Conservation (phyloP, 371 early-diverging fungal species). For the Conidiobolus incongruus region DNA sequence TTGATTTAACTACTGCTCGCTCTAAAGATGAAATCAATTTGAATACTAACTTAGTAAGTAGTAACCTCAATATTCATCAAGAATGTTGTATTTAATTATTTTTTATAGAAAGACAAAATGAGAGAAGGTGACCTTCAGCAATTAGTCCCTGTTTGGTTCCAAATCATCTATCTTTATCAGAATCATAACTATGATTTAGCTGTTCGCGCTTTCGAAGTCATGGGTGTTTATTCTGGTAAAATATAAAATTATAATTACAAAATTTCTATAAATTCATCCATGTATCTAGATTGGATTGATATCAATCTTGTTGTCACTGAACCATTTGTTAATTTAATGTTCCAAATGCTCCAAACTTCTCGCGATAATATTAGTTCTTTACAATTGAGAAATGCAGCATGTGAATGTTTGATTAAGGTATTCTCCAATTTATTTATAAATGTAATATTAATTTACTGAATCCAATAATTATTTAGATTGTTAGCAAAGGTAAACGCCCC, state of each 20-base stretch:
- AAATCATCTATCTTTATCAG: conserved; percentile 28
- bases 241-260: not conserved
- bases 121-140: conserved; percentile 53
- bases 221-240: conserved; percentile 32
- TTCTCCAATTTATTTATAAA: not conserved
- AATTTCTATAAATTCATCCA: not conserved
- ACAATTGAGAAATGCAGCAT: conserved; percentile 18
- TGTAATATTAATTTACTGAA: not conserved
- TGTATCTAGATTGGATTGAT: conserved; percentile 64
- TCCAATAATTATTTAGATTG: conserved; percentile 15
- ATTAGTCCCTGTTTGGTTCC: conserved; percentile 60
- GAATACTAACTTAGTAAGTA: conserved; percentile 37
- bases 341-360: conserved; percentile 26
- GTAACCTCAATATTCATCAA: too few species aligned
- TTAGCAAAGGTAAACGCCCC: conserved; percentile 81
- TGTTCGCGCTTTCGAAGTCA: conserved; percentile 29
- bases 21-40: conserved; percentile 41
- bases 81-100: not conserved
- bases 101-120: conserved; percentile 63
- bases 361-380: conserved; percentile 26
- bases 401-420: conserved; percentile 57
- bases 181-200: conserved; percentile 25
- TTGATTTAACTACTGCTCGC: conserved; percentile 45
- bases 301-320: conserved; percentile 73
- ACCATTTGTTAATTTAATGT: conserved; percentile 50